Percentiles rank a stretch among this genome's conserved stretches.
Evolutionary conservation across 139 green algal genomes (phyloP).

Genomic region (Diplosphaera chodatii): DNA sequence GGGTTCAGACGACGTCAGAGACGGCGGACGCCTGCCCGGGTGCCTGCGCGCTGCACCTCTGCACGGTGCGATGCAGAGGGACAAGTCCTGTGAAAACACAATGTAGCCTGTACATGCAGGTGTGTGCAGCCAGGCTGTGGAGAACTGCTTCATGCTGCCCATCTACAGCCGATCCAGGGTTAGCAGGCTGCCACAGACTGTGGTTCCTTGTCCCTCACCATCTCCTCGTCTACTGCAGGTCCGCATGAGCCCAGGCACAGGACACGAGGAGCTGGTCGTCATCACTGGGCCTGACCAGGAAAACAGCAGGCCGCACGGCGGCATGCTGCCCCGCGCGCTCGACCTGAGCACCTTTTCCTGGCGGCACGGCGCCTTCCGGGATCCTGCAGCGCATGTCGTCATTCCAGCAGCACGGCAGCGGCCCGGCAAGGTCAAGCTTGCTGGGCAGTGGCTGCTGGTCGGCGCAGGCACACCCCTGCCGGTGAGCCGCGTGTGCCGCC

Average conservation of each 20-base stretch:
- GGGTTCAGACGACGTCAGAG: not conserved
- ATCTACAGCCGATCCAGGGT: too few species aligned
- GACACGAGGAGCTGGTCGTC: constrained; percentile 19
- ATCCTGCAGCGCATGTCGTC: not conserved
- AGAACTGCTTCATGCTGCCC: too few species aligned
- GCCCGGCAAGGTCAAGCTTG: not conserved
- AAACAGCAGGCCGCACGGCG: not conserved
- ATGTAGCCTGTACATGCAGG: too few species aligned
- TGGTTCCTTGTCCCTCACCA: not conserved
- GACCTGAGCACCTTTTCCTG: constrained; percentile 17
- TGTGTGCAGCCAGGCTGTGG: too few species aligned
- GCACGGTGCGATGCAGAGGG: constrained; percentile 13
- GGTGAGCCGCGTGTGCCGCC: too few species aligned
- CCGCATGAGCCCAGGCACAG: constrained; percentile 5
- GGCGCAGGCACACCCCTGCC: constrained; percentile 4
- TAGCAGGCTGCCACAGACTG: too few species aligned
- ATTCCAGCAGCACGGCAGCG: constrained; percentile 17
- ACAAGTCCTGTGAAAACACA: too few species aligned
- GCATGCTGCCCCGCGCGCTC: constrained; percentile 17
- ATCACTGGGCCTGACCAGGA: not conserved
- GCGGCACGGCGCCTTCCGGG: not conserved
- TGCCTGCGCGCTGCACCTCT: constrained; percentile 12
- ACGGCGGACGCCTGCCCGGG: not conserved
- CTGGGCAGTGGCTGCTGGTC: constrained; percentile 15
- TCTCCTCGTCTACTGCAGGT: constrained; percentile 1